Base-by-base conservation (phyloP, 345 rosid species). In the Ceriops zippeliana region DNA sequence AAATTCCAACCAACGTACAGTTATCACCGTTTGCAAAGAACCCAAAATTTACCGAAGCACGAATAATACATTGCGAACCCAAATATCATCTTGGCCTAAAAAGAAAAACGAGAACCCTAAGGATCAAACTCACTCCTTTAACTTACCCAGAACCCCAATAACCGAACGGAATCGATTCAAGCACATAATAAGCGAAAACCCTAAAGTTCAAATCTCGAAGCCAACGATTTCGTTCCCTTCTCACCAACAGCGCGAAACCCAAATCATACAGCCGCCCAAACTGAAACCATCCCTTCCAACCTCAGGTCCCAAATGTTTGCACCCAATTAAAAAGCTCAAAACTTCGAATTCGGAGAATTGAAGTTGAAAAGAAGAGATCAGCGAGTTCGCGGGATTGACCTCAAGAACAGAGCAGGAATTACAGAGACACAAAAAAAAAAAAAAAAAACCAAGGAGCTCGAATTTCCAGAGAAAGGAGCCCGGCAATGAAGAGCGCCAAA, bases 31-130 rank as follows among this genome's bases (percentile, higher is more conserved):
- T 67, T 77, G 73, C 76, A 67, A 68, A 77, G 47, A 24, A 58
- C 76, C 65, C 69, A 37, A 72, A 77, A 58, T 58, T 54, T 57
- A 53, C 73, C 72, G 24, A 34, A 62, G 58, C 61, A 82, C 60
- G 69, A 74, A 74, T 74, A 72, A 74, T 67, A 82, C 77, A 89
- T 81, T 79, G 84, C 81, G 63, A 83, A 81, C 60, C 86, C 82
- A 82, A 90, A 84, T 81, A 86, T 82, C 90, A 90, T 87, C 75
- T 73, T 73, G 67, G 46, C 73, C 4, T 2, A 3, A 62, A 34
- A 38, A 21, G 9, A 38, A 74, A 72, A 81, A 72, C 80, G 74
- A 85, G 85, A 85, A 87, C 96, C 96, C 88, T 85, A 82, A 80
- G 64, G 81, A 84, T 78, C 86, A 82, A 75, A 80, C 81, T 76